Percentiles rank a stretch among this genome's conserved stretches.
These are phyloP conservation scores for Aspergillus steynii DNA, from an alignment of 495 filamentous ascomycete species.

Conservation along the genomic window DNA sequence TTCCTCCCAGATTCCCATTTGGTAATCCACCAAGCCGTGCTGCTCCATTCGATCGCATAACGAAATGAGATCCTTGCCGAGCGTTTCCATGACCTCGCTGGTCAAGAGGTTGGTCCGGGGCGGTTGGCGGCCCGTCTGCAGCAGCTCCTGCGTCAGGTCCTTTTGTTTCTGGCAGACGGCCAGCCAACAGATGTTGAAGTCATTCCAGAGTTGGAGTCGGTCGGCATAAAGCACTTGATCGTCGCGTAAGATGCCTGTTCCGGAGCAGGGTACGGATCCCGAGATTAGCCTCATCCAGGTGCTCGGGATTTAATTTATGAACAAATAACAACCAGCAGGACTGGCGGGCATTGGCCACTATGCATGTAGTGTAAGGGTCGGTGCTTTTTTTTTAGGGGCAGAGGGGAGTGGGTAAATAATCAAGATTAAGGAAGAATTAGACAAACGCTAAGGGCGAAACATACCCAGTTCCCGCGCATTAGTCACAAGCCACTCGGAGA, in stretches of 20 bases:
- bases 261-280: conserved; percentile 11
- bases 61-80: conserved; percentile 78
- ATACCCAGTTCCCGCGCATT: conserved; percentile 83
- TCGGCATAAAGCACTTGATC: conserved; percentile 68
- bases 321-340: neutral
- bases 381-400: neutral
- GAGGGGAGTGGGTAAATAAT: conserved; percentile 7
- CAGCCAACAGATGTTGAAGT: conserved; percentile 96
- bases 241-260: conserved; percentile 68
- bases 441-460: conserved; percentile 33
- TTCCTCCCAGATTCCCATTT: conserved; percentile 96
- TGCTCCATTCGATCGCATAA: conserved; percentile 85
- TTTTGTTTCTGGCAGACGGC: conserved; percentile 83
- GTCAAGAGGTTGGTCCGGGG: conserved; percentile 66
- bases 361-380: neutral
- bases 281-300: conserved; percentile 26
- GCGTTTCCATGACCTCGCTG: conserved; percentile 67
- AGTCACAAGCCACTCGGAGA: conserved; percentile 83
- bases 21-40: conserved; percentile 92
- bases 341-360: neutral
- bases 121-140: conserved; percentile 59
- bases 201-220: conserved; percentile 81
- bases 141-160: conserved; percentile 62
- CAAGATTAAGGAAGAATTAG: conserved; percentile 2
- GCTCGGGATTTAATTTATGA: neutral